A percentile compares a stretch with the other conserved stretches of the same genome.
Conservation (phyloP, 2,329 filamentous ascomycete species). For the Xylaria hypoxylon region DNA sequence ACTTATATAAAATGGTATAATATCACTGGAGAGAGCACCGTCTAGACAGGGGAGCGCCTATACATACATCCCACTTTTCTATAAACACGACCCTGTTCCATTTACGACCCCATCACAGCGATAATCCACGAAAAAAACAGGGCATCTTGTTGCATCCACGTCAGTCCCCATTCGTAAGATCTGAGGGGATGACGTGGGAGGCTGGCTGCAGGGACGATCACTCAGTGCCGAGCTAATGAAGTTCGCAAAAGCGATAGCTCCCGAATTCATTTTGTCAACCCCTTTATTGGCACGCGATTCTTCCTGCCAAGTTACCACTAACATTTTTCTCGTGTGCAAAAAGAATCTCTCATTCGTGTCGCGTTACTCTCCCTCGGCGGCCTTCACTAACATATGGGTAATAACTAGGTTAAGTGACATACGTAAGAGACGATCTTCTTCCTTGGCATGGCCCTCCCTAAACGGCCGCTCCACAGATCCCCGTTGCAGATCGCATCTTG, state of each 20-base stretch:
- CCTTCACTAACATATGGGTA: constrained; percentile 5
- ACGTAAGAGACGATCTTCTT: constrained; percentile 9
- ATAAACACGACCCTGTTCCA: background rate
- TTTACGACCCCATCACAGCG: constrained; percentile 10
- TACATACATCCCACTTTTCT: constrained; percentile 21
- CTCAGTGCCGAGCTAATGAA: background rate
- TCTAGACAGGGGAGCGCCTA: background rate
- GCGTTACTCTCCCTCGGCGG: too few species aligned
- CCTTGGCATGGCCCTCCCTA: background rate
- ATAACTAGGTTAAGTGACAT: background rate
- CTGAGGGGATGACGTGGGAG: constrained; percentile 24
- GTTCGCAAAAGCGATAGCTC: background rate
- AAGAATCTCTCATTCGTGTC: too few species aligned
- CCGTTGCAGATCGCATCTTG: constrained; percentile 13
- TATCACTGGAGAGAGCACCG: background rate
- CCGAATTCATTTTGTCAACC: background rate
- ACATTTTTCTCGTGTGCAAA: background rate
- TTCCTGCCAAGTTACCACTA: background rate
- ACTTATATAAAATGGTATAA: background rate
- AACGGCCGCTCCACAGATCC: constrained; percentile 14
- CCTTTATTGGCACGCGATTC: background rate
- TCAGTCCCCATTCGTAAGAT: background rate
- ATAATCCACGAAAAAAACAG: background rate
- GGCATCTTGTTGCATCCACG: constrained; percentile 1
- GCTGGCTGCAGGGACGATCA: constrained; percentile 6